Evolutionary conservation across 108 stramenopile genomes (phyloP).

Genomic region (Cyclotella sp.): DNA sequence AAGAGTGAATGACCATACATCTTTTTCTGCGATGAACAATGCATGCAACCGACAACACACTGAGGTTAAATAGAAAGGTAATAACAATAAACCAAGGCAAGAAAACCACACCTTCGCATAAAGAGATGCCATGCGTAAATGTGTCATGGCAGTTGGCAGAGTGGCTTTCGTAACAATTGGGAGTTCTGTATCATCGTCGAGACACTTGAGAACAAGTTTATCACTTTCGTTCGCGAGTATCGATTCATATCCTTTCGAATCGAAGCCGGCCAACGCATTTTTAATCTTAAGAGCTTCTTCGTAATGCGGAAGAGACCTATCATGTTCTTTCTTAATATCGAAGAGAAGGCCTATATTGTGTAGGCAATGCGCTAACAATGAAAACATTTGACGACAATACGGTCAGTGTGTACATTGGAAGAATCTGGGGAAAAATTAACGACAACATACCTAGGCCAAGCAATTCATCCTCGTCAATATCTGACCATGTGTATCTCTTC

Average conservation of each 20-base stretch:
- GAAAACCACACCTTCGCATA: constrained; percentile 31
- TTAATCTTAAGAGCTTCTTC: constrained; percentile 48
- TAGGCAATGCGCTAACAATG: constrained; percentile 35
- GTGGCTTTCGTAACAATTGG: constrained; percentile 31
- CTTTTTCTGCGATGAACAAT: constrained; percentile 22
- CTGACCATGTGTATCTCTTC: constrained; percentile 33
- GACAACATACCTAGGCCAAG: constrained; percentile 38
- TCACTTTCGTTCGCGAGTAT: constrained; percentile 28
- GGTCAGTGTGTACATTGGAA: neutral
- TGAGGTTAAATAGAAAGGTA: neutral
- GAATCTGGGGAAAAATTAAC: neutral
- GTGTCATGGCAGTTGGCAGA: constrained; percentile 44
- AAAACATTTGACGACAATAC: neutral
- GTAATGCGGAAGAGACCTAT: constrained; percentile 48
- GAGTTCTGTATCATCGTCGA: constrained; percentile 28
- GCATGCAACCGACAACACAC: neutral
- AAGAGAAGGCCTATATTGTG: constrained; percentile 47
- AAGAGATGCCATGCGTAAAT: constrained; percentile 33
- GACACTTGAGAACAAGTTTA: constrained; percentile 24
- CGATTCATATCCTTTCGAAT: constrained; percentile 11
- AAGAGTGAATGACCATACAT: constrained; percentile 31
- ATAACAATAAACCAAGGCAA: neutral
- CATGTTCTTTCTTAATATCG: constrained; percentile 46
- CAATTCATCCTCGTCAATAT: constrained; percentile 45
- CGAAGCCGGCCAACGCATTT: constrained; percentile 40